phyloP scores from a whole-genome alignment of 2,329 filamentous ascomycete genomes.

The Chaetomium globosum region DNA sequence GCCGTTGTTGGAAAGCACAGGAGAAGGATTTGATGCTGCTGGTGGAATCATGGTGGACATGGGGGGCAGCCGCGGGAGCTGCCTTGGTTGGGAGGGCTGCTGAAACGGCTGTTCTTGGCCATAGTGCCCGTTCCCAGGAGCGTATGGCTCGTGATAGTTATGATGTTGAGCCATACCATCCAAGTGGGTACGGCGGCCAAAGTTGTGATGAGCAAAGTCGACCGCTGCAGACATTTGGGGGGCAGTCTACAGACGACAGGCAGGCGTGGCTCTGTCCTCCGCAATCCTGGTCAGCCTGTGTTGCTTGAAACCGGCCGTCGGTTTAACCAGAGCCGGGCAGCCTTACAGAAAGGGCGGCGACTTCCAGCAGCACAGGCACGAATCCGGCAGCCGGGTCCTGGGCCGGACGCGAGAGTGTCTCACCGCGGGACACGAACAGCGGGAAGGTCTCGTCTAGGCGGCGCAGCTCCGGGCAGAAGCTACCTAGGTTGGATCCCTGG shows the following conservation, averaged over 20 bases:
- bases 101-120: constrained; percentile 36
- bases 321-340: constrained; percentile 21
- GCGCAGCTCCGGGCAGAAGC: constrained; percentile 18
- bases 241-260: constrained; percentile 23
- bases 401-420: constrained; percentile 31
- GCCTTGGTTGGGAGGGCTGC: constrained; percentile 27
- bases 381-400: constrained; percentile 35
- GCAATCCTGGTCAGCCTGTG: constrained; percentile 29
- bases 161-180: constrained; percentile 45
- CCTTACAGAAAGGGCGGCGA: constrained; percentile 27
- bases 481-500: constrained; percentile 2
- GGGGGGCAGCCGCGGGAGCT: constrained; percentile 36
- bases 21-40: constrained; percentile 27
- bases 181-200: constrained; percentile 41
- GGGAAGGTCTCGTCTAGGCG: constrained; percentile 20
- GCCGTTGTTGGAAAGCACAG: constrained; percentile 30
- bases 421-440: constrained; percentile 24
- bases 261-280: constrained; percentile 22
- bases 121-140: constrained; percentile 39
- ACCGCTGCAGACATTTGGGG: constrained; percentile 43
- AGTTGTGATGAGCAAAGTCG: constrained; percentile 39
- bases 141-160: constrained; percentile 40
- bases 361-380: constrained; percentile 30
- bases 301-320: constrained; percentile 9
- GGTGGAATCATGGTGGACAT: constrained; percentile 38